Evolutionary conservation across 495 filamentous ascomycete genomes (phyloP).

Genomic region (Penicillium diatomitis): DNA sequence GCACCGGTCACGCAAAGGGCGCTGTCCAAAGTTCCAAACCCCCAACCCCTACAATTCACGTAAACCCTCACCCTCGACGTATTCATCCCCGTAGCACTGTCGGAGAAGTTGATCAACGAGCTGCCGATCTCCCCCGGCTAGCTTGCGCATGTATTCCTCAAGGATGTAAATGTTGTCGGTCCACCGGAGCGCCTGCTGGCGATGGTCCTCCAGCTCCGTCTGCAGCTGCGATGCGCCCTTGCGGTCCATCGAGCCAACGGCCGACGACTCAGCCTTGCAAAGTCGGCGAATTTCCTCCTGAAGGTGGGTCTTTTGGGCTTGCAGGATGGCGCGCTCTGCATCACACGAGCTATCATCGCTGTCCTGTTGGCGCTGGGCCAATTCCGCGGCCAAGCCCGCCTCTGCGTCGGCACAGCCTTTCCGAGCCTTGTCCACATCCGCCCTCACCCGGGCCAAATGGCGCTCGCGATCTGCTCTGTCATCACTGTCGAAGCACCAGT

Average conservation of each 20-base stretch:
- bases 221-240: slow-evolving; percentile 43
- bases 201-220: slow-evolving; percentile 39
- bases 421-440: slow-evolving; percentile 46
- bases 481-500: slow-evolving; percentile 64
- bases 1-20: too few species aligned
- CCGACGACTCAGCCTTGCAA: slow-evolving; percentile 7
- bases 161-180: slow-evolving; percentile 58
- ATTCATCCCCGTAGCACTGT: slow-evolving; percentile 53
- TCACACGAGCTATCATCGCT: slow-evolving; percentile 8
- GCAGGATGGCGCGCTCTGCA: slow-evolving; percentile 15
- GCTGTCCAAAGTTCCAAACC: too few species aligned
- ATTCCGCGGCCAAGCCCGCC: slow-evolving; percentile 17
- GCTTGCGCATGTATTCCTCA: slow-evolving; percentile 48
- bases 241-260: slow-evolving; percentile 36
- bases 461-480: slow-evolving; percentile 45
- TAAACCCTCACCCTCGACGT: slow-evolving; percentile 53
- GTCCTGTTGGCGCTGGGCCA: slow-evolving; percentile 11
- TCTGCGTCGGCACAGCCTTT: slow-evolving; percentile 15
- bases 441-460: slow-evolving; percentile 37
- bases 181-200: slow-evolving; percentile 40
- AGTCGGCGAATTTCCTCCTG: slow-evolving; percentile 19
- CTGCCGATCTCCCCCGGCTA: slow-evolving; percentile 44
- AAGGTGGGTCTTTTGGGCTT: slow-evolving; percentile 17
- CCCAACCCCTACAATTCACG: slow-evolving; percentile 26
- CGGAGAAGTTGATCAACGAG: slow-evolving; percentile 42